A percentile compares a stretch with the other conserved stretches of the same genome.
phyloP scores from a whole-genome alignment of 768 basidiomycete genomes.

The Fistulinella prunicolor region DNA sequence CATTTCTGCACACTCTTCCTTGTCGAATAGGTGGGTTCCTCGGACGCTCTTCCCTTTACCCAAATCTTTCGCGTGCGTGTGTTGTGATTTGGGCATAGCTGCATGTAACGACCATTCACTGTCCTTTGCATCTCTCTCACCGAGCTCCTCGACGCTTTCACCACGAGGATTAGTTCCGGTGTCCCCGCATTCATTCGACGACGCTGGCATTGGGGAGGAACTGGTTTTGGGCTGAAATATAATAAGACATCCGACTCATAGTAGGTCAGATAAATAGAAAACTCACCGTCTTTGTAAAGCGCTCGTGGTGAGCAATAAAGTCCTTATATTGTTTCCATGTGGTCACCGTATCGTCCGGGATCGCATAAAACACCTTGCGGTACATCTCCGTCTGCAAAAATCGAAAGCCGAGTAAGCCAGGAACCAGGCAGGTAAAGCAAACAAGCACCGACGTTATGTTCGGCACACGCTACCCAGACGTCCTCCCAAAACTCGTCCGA shows the following conservation, averaged over 20 bases:
- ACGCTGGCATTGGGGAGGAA: slow-evolving; percentile 43
- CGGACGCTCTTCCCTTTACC: slow-evolving; percentile 38
- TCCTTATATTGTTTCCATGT: slow-evolving; percentile 98
- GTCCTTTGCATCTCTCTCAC: slow-evolving; percentile 17
- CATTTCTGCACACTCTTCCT: slow-evolving; percentile 87
- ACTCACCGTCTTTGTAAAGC: slow-evolving; percentile 65
- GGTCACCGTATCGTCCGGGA: slow-evolving; percentile 89
- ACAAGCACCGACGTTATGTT: slow-evolving; percentile 70
- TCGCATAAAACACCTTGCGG: slow-evolving; percentile 89
- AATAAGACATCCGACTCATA: slow-evolving; percentile 4
- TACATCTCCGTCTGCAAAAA: slow-evolving; percentile 82
- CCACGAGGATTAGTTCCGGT: slow-evolving; percentile 10
- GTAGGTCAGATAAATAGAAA: background rate
- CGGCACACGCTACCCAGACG: slow-evolving; percentile 83
- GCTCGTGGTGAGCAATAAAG: slow-evolving; percentile 73
- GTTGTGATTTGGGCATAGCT: slow-evolving; percentile 18
- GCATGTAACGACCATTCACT: slow-evolving; percentile 18
- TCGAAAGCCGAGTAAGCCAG: background rate
- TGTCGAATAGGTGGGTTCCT: slow-evolving; percentile 70
- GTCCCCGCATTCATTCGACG: slow-evolving; percentile 54
- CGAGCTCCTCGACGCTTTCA: slow-evolving; percentile 19
- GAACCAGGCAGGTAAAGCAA: background rate
- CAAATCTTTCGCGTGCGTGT: slow-evolving; percentile 37
- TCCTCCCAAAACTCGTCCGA: slow-evolving; percentile 86
- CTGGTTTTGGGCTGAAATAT: slow-evolving; percentile 42